Percentiles rank a stretch among this genome's conserved stretches.
Evolutionary conservation across 371 early-diverging fungal genomes (phyloP).

Genomic region (Mucor plumbeus): DNA sequence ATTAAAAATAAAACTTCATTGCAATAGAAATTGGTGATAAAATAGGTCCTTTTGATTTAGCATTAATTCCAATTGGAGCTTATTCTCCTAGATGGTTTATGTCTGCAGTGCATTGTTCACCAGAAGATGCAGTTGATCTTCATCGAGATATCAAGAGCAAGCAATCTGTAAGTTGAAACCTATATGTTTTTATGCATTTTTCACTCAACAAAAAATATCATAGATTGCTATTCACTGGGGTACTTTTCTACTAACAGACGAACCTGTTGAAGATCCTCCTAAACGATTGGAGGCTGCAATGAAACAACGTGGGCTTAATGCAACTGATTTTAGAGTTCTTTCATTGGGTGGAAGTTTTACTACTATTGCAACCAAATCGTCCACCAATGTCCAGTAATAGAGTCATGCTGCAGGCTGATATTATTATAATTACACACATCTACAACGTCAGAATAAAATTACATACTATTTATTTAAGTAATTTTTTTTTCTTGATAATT

Average conservation of each 20-base stretch:
- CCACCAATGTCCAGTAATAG: neutral
- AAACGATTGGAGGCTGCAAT: conserved; percentile 51
- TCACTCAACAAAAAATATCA: neutral
- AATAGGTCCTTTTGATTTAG: conserved; percentile 72
- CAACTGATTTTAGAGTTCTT: conserved; percentile 55
- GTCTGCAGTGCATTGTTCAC: conserved; percentile 74
- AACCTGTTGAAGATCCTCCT: conserved; percentile 65
- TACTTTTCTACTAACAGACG: conserved; percentile 58
- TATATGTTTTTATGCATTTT: neutral
- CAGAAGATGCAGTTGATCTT: conserved; percentile 79
- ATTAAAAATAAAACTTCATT: too few species aligned
- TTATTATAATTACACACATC: too few species aligned
- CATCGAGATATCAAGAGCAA: conserved; percentile 74
- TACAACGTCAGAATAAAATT: neutral
- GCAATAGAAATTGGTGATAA: conserved; percentile 69
- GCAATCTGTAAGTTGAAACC: conserved; percentile 62
- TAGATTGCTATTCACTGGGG: conserved; percentile 50
- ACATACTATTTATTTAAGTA: neutral
- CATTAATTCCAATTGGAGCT: conserved; percentile 85
- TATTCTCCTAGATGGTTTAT: conserved; percentile 78
- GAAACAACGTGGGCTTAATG: conserved; percentile 54
- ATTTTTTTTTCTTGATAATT: neutral
- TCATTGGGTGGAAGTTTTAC: conserved; percentile 64
- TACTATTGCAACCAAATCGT: neutral
- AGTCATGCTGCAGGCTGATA: neutral